phyloP scores from a whole-genome alignment of 108 stramenopile genomes.

The Nitzschia inconspicua region DNA sequence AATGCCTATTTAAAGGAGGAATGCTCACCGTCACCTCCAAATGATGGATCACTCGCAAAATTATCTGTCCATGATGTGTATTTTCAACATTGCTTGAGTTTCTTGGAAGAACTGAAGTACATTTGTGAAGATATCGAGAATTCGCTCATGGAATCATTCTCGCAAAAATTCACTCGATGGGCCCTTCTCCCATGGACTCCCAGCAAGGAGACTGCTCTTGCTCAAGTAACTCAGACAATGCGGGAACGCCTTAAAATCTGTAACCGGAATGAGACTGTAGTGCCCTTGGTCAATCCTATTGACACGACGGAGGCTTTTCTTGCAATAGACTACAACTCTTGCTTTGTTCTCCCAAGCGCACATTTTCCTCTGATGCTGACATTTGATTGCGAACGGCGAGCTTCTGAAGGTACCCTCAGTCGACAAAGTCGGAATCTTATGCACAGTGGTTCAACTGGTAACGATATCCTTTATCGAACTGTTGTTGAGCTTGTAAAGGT shows the following conservation, averaged over 20 bases:
- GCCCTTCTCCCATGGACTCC: slow-evolving; percentile 75
- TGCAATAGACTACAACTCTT: slow-evolving; percentile 60
- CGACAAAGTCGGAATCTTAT: not conserved
- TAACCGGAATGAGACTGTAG: slow-evolving; percentile 15
- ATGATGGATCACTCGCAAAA: too few species aligned
- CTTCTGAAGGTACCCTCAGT: too few species aligned
- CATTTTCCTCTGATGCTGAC: slow-evolving; percentile 83
- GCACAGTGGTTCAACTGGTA: slow-evolving; percentile 3
- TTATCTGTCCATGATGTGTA: slow-evolving; percentile 19
- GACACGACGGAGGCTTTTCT: slow-evolving; percentile 54
- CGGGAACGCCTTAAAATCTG: slow-evolving; percentile 43
- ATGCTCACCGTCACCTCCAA: too few species aligned
- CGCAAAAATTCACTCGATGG: slow-evolving; percentile 81
- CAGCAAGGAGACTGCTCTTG: slow-evolving; percentile 70
- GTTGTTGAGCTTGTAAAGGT: slow-evolving; percentile 45
- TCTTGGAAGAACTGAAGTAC: slow-evolving; percentile 60
- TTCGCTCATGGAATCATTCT: slow-evolving; percentile 64
- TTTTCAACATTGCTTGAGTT: slow-evolving; percentile 61
- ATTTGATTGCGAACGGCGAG: slow-evolving; percentile 52
- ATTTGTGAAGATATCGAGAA: slow-evolving; percentile 66
- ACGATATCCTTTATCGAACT: slow-evolving; percentile 59
- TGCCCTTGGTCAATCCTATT: slow-evolving; percentile 68
- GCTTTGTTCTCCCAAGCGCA: slow-evolving; percentile 83
- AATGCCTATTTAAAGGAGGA: too few species aligned
- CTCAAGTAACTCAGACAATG: slow-evolving; percentile 61